phyloP scores from a whole-genome alignment of 2,329 filamentous ascomycete species.

The Talaromyces sp. region DNA sequence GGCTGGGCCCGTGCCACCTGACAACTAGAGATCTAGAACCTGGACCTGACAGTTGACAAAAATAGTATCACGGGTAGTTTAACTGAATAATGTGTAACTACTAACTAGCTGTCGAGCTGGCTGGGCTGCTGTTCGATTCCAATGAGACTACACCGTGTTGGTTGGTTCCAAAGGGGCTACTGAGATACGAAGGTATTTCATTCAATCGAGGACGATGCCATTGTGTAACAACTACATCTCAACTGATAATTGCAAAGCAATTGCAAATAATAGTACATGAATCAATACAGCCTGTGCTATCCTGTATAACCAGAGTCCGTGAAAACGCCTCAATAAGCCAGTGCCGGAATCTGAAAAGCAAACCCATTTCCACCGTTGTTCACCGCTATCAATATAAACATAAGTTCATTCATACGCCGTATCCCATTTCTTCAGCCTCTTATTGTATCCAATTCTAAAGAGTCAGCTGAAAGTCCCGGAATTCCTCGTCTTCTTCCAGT shows the following conservation, averaged over 20 bases:
- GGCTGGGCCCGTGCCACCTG: not conserved
- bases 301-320: not conserved
- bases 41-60: not conserved
- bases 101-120: too few species aligned
- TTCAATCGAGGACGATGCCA: not conserved
- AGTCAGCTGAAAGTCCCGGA: constrained; percentile 35
- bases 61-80: not conserved
- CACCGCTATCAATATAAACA: not conserved
- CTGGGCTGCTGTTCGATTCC: not conserved
- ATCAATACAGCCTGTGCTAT: constrained; percentile 8
- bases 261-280: not conserved
- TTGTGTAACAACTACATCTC: not conserved
- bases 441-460: constrained; percentile 18
- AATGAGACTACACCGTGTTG: not conserved
- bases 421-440: not conserved
- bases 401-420: not conserved
- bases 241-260: not conserved
- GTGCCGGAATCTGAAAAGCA: constrained; percentile 2
- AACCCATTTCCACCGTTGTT: not conserved
- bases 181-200: not conserved
- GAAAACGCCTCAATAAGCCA: constrained; percentile 16
- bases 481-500: constrained; percentile 36
- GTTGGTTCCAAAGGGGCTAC: not conserved
- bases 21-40: not conserved
- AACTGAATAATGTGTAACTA: too few species aligned